phyloP scores from a whole-genome alignment of 2,329 filamentous ascomycete species.

The Fusarium compactum region DNA sequence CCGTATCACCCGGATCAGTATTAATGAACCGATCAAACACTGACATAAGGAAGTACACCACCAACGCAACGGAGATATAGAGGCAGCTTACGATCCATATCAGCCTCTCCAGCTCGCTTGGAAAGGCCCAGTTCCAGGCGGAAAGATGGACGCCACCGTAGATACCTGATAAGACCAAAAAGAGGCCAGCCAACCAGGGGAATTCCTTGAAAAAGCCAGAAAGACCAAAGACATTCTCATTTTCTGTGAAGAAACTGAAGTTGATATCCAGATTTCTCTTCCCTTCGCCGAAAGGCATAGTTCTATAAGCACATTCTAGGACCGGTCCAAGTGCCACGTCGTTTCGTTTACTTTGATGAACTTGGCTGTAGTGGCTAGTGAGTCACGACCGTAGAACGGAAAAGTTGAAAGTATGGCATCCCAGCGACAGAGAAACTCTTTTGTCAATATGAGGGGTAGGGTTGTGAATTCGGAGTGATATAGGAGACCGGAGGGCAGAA shows the following conservation, averaged over 20 bases:
- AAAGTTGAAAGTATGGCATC: constrained; percentile 6
- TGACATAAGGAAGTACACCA: constrained; percentile 6
- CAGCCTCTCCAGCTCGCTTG: constrained; percentile 2
- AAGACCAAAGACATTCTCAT: constrained; percentile 1
- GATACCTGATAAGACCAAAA: constrained; percentile 5
- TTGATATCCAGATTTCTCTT: constrained; percentile 8
- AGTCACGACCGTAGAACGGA: constrained; percentile 1
- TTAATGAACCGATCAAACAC: not conserved
- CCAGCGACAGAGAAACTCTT: constrained; percentile 9
- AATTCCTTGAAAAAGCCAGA: constrained; percentile 10
- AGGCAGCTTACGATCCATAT: constrained; percentile 5
- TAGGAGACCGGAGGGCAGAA: constrained; percentile 6
- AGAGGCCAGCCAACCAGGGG: constrained; percentile 11
- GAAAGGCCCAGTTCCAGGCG: constrained; percentile 12
- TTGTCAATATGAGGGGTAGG: constrained; percentile 1
- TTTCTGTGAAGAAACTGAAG: constrained; percentile 14
- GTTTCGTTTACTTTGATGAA: not conserved
- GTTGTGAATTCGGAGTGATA: constrained; percentile 8
- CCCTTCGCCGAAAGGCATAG: constrained; percentile 15
- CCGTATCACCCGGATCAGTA: not conserved
- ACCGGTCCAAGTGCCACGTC: not conserved
- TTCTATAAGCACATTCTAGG: constrained; percentile 8
- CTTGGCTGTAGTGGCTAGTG: not conserved
- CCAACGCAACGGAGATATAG: not conserved
- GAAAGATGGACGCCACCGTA: constrained; percentile 3